Evolutionary conservation across 1,284 basidiomycete species (phyloP).

Genomic region (Sporisorium exsertum): DNA sequence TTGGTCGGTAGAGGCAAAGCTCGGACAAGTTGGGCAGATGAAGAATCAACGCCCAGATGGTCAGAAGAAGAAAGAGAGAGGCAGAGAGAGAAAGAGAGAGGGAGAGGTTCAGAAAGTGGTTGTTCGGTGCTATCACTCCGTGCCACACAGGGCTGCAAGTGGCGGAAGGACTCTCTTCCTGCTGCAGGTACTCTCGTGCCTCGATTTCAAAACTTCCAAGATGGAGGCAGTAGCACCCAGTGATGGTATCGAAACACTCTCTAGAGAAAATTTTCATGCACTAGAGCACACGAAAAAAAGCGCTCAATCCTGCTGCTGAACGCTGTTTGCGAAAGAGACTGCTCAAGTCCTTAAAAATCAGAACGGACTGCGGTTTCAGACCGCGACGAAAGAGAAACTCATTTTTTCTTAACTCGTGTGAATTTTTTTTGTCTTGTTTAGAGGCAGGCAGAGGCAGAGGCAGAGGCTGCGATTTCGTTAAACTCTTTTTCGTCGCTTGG

Average conservation of each 20-base stretch:
- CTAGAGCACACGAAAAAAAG: conserved; percentile 12
- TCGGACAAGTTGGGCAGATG: not conserved
- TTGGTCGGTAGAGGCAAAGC: not conserved
- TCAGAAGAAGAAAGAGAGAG: not conserved
- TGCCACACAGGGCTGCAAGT: not conserved
- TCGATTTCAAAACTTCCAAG: conserved; percentile 14
- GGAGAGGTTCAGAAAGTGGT: not conserved
- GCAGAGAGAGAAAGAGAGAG: no score
- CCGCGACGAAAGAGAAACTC: no score
- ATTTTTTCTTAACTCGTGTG: conserved; percentile 15
- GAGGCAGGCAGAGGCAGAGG: no score
- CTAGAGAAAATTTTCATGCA: conserved; percentile 6
- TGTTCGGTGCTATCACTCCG: conserved; percentile 3
- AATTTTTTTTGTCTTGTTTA: no score
- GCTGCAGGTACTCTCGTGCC: not conserved
- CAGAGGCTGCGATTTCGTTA: not conserved
- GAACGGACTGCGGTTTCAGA: conserved; percentile 22
- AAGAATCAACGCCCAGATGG: not conserved
- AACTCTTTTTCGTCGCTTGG: conserved; percentile 1
- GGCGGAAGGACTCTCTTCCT: conserved; percentile 1
- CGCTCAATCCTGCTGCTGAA: not conserved
- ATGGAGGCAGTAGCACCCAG: conserved; percentile 42
- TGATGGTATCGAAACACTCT: conserved; percentile 15
- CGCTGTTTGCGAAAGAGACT: not conserved
- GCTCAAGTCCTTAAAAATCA: not conserved